Percentiles rank a stretch among this genome's conserved stretches.
Evolutionary conservation across 2,329 filamentous ascomycete species (phyloP).

Genomic region (Colletotrichum orchidophilum): DNA sequence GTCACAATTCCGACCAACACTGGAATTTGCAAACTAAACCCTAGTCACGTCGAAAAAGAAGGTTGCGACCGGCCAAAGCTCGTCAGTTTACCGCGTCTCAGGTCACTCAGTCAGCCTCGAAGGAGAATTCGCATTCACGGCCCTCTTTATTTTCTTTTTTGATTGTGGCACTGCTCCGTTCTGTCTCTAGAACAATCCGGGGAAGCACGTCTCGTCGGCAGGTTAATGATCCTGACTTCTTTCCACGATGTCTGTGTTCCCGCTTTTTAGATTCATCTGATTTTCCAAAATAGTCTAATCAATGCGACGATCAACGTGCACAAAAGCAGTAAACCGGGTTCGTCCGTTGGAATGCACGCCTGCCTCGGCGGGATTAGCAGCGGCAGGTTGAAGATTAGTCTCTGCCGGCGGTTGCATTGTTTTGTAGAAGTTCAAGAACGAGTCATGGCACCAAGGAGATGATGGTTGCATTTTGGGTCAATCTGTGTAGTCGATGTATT

Average conservation of each 20-base stretch:
- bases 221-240: not conserved
- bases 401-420: too few relatives aligned
- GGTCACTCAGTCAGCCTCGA: not conserved
- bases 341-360: not conserved
- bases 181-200: not conserved
- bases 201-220: not conserved
- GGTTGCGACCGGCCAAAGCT: not conserved
- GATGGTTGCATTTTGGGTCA: not conserved
- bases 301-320: not conserved
- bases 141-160: not conserved
- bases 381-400: not conserved
- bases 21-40: not conserved
- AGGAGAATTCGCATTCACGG: not conserved
- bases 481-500: not conserved
- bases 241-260: not conserved
- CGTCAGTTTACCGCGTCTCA: not conserved
- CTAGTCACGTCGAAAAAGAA: not conserved
- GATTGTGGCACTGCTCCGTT: not conserved
- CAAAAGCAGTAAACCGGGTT: too few relatives aligned
- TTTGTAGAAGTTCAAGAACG: too few relatives aligned
- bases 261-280: not conserved
- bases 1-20: too few relatives aligned
- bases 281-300: not conserved
- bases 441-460: too few relatives aligned
- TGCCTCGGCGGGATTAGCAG: not conserved